Percentiles rank a stretch among this genome's conserved stretches.
Conservation (phyloP, 2,329 filamentous ascomycete genomes). For the Nakataea oryzae region DNA sequence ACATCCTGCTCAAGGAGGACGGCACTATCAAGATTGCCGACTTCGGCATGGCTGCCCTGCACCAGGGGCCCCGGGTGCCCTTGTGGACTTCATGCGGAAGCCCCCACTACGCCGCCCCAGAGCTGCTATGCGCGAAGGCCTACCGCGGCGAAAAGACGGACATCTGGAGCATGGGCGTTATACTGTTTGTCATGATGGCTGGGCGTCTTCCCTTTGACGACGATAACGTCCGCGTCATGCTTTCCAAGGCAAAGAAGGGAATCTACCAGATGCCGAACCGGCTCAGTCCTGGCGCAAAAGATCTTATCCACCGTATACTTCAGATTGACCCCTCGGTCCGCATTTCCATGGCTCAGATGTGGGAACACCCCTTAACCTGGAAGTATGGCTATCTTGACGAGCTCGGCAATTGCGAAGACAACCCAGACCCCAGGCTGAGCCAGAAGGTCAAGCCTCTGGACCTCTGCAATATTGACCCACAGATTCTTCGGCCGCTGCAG, state of each 20-base stretch:
- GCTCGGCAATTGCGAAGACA: constrained; percentile 35
- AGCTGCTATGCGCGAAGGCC: constrained; percentile 65
- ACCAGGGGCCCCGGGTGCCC: constrained; percentile 67
- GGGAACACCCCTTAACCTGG: constrained; percentile 74
- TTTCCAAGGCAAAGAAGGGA: constrained; percentile 48
- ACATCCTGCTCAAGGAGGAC: constrained; percentile 73
- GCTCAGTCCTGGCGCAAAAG: constrained; percentile 59
- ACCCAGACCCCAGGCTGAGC: constrained; percentile 10
- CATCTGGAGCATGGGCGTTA: constrained; percentile 89
- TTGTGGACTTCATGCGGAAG: constrained; percentile 89
- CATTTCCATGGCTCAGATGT: constrained; percentile 72
- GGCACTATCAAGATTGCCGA: constrained; percentile 87
- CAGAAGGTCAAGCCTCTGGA: constrained; percentile 45
- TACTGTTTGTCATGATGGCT: constrained; percentile 78
- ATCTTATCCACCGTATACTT: constrained; percentile 72
- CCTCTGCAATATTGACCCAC: constrained; percentile 62
- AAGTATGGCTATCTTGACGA: constrained; percentile 74
- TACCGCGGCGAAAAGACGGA: constrained; percentile 85
- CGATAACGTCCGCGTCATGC: constrained; percentile 49
- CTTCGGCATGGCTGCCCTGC: constrained; percentile 92
- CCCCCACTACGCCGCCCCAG: constrained; percentile 91
- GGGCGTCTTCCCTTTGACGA: constrained; percentile 77
- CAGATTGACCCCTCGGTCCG: constrained; percentile 67
- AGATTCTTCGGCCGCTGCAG: constrained; percentile 75
- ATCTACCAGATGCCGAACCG: constrained; percentile 49